Evolutionary conservation across 441 rosid species (phyloP).

Genomic region (Breynia disticha): DNA sequence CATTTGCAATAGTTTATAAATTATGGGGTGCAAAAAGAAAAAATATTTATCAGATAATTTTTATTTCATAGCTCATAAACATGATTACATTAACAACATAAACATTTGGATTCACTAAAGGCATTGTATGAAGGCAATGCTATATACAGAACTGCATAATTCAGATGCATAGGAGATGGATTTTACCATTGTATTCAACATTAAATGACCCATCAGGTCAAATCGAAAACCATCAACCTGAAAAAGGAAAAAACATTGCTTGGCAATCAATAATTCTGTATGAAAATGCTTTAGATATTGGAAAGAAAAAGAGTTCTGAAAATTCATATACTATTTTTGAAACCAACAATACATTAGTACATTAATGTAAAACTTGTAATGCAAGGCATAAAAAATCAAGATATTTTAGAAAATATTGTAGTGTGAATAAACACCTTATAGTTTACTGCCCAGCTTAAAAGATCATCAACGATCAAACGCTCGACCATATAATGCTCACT

Average conservation of each 20-base stretch:
- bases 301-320: not conserved
- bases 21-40: not conserved
- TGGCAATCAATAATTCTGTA: conserved; percentile 15
- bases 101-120: no score
- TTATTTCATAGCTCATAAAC: not conserved
- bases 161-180: no score
- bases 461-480: conserved; percentile 81
- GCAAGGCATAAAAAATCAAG: not conserved
- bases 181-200: conserved; percentile 79
- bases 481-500: conserved; percentile 98
- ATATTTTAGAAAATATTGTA: conserved; percentile 4
- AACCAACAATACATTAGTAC: not conserved
- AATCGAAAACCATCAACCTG: conserved; percentile 97
- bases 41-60: conserved; percentile 7
- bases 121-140: not conserved
- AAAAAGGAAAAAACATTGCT: conserved; percentile 18
- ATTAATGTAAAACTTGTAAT: not conserved
- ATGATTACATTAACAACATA: not conserved
- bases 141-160: not conserved
- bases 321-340: conserved; percentile 2
- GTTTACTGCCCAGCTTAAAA: conserved; percentile 71
- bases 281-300: conserved; percentile 5
- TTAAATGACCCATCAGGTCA: conserved; percentile 97
- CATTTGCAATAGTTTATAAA: not conserved
- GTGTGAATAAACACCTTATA: conserved; percentile 49